Evolutionary conservation across 164 flowering plant species (phyloP), one percentile per base, ranked within the genome.

Genomic region (Euptelea pleiosperma): DNA sequence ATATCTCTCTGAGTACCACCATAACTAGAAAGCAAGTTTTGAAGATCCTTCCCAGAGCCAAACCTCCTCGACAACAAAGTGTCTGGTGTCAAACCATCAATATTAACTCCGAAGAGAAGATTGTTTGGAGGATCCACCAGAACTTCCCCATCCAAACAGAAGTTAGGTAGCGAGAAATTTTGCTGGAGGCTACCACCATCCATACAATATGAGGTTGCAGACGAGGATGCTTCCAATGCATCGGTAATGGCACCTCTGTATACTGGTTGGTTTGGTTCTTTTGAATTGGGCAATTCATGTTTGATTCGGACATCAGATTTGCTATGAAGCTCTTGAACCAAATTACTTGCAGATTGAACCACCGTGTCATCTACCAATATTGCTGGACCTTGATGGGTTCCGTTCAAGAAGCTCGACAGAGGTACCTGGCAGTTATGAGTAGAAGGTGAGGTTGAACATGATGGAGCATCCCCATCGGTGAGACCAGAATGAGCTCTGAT

Each of bases 391-490:
- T 73, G 80, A 45, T 76, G 85, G 65, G 61, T 82, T 69, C 75
- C 79, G 68, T 74, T 81, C 25, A 73, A 45, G 61, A 84, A 71
- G 60, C 70, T 83, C 34, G 83, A 57, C 22, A 80, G 76, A 3
- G 86, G 67, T 41, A 77, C 61, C 52, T 77, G 87, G 69, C 78
- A 75, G 58, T 82, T 86, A 61, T 76, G 80, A 29, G 92, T 70
- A 28, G 92, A 85, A 53, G 96, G 91, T 14, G 98, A 85, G 36
- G 91, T 82, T 37, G 96, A 87, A 67, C 91, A 87, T 59, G 98
- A 92, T 29, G 88, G 93, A 43, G 83, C 80, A 60, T 85, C 96
- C 22, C 83, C 89, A 65, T 92, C 89, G 3, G 89, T 79, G 36
- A 68, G 75, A 28, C 72, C 77, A 37, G 92, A 85, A 39, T 75